Base-by-base conservation (phyloP, 2,329 filamentous ascomycete genomes). In the Ophiostoma sp. region DNA sequence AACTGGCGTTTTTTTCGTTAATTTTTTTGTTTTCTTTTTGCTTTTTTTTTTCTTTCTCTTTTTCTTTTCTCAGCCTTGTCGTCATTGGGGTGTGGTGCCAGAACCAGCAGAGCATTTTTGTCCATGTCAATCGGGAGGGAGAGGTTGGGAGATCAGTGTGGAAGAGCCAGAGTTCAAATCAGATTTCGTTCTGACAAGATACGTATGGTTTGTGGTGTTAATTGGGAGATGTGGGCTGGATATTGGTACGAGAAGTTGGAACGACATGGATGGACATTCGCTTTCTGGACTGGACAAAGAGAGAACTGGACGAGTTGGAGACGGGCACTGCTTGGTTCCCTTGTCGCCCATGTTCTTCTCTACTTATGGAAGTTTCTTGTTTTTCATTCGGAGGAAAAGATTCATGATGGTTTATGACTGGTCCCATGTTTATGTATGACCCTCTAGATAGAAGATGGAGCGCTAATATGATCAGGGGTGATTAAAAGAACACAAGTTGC, bases 361-460 rank as follows among this genome's bases (percentile, higher is more conserved):
- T 64, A 45, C 45, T 25, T 52, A 50, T 22, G 61, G 36, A 55
- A 33, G 48, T 25, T 39, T 66, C 33, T 63, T 72, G 63, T 45
- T 68, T 68, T 36, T 66, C 61, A 68, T 68, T 28, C 45, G 59
- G 33, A 69, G 25, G 55, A 48, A 52, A 48, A 52, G 4, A 25
- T 68, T 66, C 25, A 70, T 48, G 55, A 73, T 66, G 66, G 28
- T 73, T 70, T 63, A 73, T 73, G 72, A 73, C 68, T 36, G 72
- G 57, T 70, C 57, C 36, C 55, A 71, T 71, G 48, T 71, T 72
- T 42, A 48, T 42, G 69, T 70, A 71, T 39, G 55, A 45, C 28
- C 42, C 57, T 50, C 36, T 57, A 72, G 36, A 64, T 59, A 73
- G 66, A 28, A 48, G 9, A 7, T 19, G 15, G 22, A 42, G 42